Evolutionary conservation across 106 monocot genomes (phyloP).

Genomic region (Dioscorea dumetorum): DNA sequence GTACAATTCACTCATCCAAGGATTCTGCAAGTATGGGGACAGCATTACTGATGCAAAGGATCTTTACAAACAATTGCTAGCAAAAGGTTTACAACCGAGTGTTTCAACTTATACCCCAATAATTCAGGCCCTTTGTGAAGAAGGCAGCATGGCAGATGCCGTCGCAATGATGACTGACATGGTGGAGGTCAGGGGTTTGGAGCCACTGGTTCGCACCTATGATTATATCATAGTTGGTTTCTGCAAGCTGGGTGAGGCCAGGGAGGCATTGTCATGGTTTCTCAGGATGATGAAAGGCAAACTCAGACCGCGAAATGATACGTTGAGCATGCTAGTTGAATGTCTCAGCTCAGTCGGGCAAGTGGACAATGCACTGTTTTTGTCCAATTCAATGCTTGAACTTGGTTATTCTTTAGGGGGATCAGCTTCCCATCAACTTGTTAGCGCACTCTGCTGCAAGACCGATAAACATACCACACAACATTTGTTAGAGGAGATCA

Average conservation of each 20-base stretch:
- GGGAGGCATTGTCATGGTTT: constrained; percentile 44
- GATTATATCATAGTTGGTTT: constrained; percentile 42
- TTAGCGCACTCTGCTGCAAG: constrained; percentile 23
- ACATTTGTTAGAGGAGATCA: too few relatives aligned
- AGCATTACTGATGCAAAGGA: constrained; percentile 20
- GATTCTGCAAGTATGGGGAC: constrained; percentile 38
- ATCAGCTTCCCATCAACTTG: constrained; percentile 28
- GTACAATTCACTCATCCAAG: constrained; percentile 49
- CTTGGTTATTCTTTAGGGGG: constrained; percentile 28
- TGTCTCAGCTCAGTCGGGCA: constrained; percentile 17
- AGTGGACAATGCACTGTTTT: constrained; percentile 34
- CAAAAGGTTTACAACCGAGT: constrained; percentile 23
- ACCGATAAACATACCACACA: too few relatives aligned
- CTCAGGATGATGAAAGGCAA: constrained; percentile 36
- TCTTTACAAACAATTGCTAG: constrained; percentile 22
- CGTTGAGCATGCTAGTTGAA: constrained; percentile 26
- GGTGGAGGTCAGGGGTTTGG: constrained; percentile 26
- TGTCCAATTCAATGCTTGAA: constrained; percentile 38
- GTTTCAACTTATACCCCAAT: constrained; percentile 42
- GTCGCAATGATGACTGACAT: constrained; percentile 35
- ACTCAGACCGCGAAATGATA: constrained; percentile 26
- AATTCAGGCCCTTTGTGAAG: constrained; percentile 29
- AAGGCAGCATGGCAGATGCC: constrained; percentile 29
- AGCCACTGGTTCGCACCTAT: constrained; percentile 34
- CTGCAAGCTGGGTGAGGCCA: constrained; percentile 26